Base-by-base conservation (phyloP, 1,284 basidiomycete species). In the Tremellales sp. region DNA sequence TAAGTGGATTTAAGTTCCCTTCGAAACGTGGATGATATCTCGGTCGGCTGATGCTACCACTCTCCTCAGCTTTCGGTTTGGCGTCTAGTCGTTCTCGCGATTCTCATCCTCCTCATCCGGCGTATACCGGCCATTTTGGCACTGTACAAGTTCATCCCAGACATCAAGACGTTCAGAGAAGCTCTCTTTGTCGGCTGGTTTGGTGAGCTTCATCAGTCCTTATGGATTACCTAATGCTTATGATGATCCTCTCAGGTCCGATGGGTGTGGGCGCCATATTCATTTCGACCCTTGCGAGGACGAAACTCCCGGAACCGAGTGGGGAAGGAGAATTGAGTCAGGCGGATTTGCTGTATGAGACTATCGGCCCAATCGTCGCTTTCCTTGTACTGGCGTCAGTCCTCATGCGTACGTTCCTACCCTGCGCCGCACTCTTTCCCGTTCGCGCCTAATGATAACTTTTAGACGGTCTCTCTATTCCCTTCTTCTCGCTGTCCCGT, bases 371-470 rank as follows among this genome's bases (percentile, higher is more conserved):
- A 0, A 85, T 97, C 50, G 86, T 90, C 9, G 83, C 86, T 1
- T 94, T 94, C 72, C 83, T 95, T 78, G 92, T 97, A 2, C 77
- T 97, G 1, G 83, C 82, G 56, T 93, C 88, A 0, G 86, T 94
- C 50, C 77, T 84, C 14, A 81, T 86, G 24, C 89, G 85, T 87
- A 64, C 63, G 84, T 60, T 33, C 21, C 34, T 34, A 4, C 28
- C 34, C 25, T 28, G 31, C 32, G 13, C 25, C 19, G 18, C 18
- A 33, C 31, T 27, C 22, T 14, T 35, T 27, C 9, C 57, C 16
- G 10, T 16, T 31, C 16, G 16, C 16, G 16, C 16, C 10, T 31
- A 16, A 10, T 10, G 29, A 31, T 31, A 31, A 16, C 29, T 10
- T 10, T 10, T 25, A 86, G 85, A 97, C 64, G 92, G 92, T 6